Conservation (phyloP, 2,329 filamentous ascomycete genomes). For the Stagonosporopsis rhizophila region DNA sequence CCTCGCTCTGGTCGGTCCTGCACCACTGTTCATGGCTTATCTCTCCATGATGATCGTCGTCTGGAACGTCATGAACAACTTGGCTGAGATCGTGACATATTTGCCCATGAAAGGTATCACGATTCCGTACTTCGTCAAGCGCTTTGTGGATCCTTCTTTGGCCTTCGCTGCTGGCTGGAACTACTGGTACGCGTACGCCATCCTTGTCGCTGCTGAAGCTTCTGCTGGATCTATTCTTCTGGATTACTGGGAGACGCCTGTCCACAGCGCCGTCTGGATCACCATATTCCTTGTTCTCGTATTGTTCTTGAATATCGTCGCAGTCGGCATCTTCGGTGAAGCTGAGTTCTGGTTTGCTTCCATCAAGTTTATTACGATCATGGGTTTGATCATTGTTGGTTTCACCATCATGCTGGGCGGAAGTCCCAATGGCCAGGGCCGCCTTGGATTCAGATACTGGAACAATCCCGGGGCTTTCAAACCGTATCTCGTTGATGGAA, state of each 20-base stretch:
- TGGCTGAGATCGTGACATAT: constrained; percentile 52
- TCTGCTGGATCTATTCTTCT: constrained; percentile 44
- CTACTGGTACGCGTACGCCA: constrained; percentile 47
- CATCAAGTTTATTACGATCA: constrained; percentile 55
- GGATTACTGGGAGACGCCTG: constrained; percentile 45
- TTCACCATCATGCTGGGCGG: constrained; percentile 48
- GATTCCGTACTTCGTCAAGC: constrained; percentile 49
- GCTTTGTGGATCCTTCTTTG: constrained; percentile 57
- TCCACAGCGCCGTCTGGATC: constrained; percentile 46
- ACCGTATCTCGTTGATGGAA: constrained; percentile 59
- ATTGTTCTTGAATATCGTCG: constrained; percentile 46
- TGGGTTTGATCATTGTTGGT: constrained; percentile 46
- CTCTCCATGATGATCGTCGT: constrained; percentile 49
- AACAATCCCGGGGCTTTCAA: constrained; percentile 65
- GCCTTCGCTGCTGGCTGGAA: constrained; percentile 46
- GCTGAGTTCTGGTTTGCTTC: constrained; percentile 61
- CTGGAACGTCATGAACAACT: constrained; percentile 51
- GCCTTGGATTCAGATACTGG: constrained; percentile 72
- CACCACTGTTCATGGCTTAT: constrained; percentile 48
- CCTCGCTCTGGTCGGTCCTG: constrained; percentile 42
- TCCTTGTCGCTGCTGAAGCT: constrained; percentile 46
- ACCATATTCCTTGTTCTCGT: constrained; percentile 47
- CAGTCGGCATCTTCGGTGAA: constrained; percentile 52
- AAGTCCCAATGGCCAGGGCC: constrained; percentile 44
- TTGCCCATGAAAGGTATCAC: constrained; percentile 50